Base-by-base conservation (phyloP, 352 stramenopile species). In the Phytophthora agathidicida region DNA sequence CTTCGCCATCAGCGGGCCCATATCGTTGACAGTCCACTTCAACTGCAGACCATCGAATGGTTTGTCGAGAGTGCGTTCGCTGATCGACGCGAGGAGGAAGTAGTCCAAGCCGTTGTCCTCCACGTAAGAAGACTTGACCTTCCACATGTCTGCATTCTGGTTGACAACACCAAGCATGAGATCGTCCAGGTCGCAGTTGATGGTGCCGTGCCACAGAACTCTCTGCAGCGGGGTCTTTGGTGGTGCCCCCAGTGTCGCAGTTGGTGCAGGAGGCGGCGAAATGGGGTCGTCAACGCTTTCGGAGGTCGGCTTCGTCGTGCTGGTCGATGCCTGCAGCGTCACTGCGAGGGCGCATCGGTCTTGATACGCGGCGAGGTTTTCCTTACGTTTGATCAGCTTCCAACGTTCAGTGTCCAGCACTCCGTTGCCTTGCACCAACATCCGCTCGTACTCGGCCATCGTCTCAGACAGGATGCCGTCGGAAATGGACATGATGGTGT, bases 281-380 rank as follows among this genome's bases (percentile, higher is more conserved):
- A 67, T 37, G 0, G 68, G 64, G 28, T 74, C 64, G 32, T 71
- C 48, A 7, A 17, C 14, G 7, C 5, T 42, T 5, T 60, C 23
- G 7, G 19, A 7, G 0, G 35, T 51, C 1, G 55, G 59, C 32
- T 77, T 73, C 7, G 23, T 27, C 0, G 43, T 65, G 45, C 68
- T 73, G 38, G 8, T 63, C 3, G 54, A 68, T 23, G 53, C 45
- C 51, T 68, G 64, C 19, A 71, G 43, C 13, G 59, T 60, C n/a
- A 74, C 64, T 1, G 65, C 68, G 2, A 74, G 59, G 10, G 64
- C 64, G 23, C 64, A 74, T 16, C 58, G 73, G 10, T 84, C 65
- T 31, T 85, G 70, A 47, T 76, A 88, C 0, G 77, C 70, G 2
- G 66, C 61, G 6, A 88, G 55, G 45, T 75, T 78, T 30, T 86